These are phyloP conservation scores for Boletus speciosus DNA, from an alignment of 768 basidiomycete species.

Conservation along the genomic window DNA sequence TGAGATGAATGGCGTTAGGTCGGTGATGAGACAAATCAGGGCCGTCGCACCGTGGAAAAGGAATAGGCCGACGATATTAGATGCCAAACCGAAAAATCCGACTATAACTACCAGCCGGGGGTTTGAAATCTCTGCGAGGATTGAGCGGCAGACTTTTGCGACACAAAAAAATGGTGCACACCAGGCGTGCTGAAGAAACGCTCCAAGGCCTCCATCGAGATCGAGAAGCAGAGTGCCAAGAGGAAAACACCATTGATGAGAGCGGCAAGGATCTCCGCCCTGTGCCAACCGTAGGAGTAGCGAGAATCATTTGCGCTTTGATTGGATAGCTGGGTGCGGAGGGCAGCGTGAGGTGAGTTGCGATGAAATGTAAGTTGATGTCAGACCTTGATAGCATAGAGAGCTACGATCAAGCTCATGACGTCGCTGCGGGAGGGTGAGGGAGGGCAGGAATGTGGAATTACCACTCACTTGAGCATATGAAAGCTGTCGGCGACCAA, in stretches of 20 bases:
- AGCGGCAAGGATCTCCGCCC: conserved; percentile 94
- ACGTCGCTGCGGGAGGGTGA: conserved; percentile 68
- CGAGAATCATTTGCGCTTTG: conserved; percentile 58
- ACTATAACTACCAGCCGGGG: conserved; percentile 88
- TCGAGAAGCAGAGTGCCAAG: conserved; percentile 94
- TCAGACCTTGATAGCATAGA: conserved; percentile 85
- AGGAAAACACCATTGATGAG: conserved; percentile 96
- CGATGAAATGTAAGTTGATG: conserved; percentile 2
- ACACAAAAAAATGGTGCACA: conserved; percentile 25
- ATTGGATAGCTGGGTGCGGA: conserved; percentile 54
- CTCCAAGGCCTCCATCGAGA: conserved; percentile 86
- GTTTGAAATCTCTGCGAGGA: conserved; percentile 72
- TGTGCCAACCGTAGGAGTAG: conserved; percentile 99
- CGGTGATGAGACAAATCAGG: conserved; percentile 4
- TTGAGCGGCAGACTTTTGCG: conserved; percentile 2
- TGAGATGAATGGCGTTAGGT: conserved; percentile 24
- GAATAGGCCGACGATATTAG: conserved; percentile 90
- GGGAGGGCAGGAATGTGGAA: conserved; percentile 1
- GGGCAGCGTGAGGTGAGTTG: conserved; percentile 1
- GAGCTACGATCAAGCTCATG: conserved; percentile 89
- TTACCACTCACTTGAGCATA: conserved; percentile 84
- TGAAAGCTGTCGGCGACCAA: conserved; percentile 97
- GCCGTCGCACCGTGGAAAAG: conserved; percentile 80
- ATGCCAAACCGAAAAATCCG: conserved; percentile 82
- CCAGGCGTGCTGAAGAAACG: conserved; percentile 86